These are phyloP conservation scores for Heimioporus sp. DNA, from an alignment of 768 basidiomycete genomes.

Conservation along the genomic window DNA sequence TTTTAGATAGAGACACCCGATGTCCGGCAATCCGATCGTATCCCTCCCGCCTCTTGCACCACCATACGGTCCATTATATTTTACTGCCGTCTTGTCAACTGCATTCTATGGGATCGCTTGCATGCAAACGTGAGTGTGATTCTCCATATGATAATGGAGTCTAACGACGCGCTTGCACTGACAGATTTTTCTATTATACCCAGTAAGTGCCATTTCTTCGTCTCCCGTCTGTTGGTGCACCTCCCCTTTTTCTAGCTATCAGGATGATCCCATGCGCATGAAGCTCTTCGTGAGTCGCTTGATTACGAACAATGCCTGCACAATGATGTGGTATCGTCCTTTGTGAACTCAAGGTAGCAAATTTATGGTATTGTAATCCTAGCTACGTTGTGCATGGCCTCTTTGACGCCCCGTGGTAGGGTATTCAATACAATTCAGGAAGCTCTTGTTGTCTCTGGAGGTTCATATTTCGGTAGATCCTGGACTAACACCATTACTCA, in stretches of 20 bases:
- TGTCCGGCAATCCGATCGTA: no score
- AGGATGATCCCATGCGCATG: background rate
- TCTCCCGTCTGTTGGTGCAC: background rate
- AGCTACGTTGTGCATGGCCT: background rate
- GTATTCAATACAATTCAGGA: constrained; percentile 6
- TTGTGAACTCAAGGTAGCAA: background rate
- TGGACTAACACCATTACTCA: background rate
- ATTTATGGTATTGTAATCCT: background rate
- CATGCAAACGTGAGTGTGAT: constrained; percentile 7
- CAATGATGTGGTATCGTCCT: background rate
- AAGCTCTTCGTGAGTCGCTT: constrained; percentile 4
- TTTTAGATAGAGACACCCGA: no score
- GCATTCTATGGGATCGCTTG: constrained; percentile 8
- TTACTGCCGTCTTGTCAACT: background rate
- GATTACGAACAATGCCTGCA: background rate
- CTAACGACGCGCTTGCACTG: background rate
- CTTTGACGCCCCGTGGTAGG: background rate
- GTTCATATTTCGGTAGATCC: background rate
- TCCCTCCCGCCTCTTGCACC: background rate
- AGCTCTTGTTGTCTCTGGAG: constrained; percentile 2
- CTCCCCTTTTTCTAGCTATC: background rate
- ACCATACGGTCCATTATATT: background rate
- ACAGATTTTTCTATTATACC: constrained; percentile 8
- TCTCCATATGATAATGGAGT: background rate
- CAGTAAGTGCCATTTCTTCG: background rate